Conservation (phyloP, 2,329 filamentous ascomycete genomes). For the Chaetoscypha palmicola region DNA sequence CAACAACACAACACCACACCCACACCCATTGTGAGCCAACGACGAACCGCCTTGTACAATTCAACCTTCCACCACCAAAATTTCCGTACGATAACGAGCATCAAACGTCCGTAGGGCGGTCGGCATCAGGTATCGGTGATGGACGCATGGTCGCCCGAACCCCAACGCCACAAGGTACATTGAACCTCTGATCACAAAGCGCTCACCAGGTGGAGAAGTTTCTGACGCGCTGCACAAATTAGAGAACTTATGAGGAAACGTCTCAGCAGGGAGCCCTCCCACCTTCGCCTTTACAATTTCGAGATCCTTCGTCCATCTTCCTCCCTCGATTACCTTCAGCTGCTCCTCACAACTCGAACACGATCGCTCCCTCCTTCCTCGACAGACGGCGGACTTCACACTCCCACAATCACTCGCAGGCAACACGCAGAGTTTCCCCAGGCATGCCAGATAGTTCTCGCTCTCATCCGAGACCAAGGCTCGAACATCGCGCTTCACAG, state of each 20-base stretch:
- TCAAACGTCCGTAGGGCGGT: too few relatives aligned
- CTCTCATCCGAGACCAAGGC: conserved; percentile 16
- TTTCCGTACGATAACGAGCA: too few relatives aligned
- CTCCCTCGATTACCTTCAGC: conserved; percentile 7
- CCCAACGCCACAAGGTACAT: conserved; percentile 25
- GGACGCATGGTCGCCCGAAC: too few relatives aligned
- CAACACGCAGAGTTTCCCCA: conserved; percentile 12
- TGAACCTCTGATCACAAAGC: too few relatives aligned
- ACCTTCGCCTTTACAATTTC: conserved; percentile 23
- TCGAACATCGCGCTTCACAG: conserved; percentile 24
- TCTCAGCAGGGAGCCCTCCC: conserved; percentile 25
- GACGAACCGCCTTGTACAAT: too few relatives aligned
- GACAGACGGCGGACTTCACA: conserved; percentile 23
- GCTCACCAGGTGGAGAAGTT: too few relatives aligned
- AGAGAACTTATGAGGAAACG: conserved; percentile 28
- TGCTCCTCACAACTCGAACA: conserved; percentile 9
- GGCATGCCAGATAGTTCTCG: conserved; percentile 22
- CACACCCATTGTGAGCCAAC: too few relatives aligned
- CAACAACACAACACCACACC: too few relatives aligned
- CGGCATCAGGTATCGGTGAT: too few relatives aligned
- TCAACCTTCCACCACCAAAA: too few relatives aligned
- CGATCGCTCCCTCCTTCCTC: conserved; percentile 9
- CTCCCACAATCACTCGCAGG: conserved; percentile 21
- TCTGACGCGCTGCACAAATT: neutral
- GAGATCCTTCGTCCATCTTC: conserved; percentile 15